Evolutionary conservation across 164 flowering plant species (phyloP).

Genomic region (Chimonanthus salicifolius): DNA sequence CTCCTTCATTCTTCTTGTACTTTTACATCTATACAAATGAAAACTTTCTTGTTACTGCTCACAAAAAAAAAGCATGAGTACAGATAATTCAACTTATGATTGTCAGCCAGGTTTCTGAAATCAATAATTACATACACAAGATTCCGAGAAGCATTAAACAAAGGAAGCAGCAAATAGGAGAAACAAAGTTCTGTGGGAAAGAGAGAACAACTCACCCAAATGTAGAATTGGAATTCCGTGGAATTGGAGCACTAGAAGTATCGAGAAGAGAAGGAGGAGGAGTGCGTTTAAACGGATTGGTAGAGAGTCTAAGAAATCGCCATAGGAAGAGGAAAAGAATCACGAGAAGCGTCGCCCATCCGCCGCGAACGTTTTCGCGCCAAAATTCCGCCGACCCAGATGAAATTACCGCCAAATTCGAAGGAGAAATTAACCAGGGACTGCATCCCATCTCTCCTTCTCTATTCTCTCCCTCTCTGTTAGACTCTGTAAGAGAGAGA

Average conservation of each 20-base stretch:
- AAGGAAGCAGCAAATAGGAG: no score
- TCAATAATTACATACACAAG: no score
- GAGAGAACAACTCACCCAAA: conserved; percentile 2
- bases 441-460: neutral
- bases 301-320: conserved; percentile 13
- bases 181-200: neutral
- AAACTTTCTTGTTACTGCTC: no score
- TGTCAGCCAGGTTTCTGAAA: no score
- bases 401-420: conserved; percentile 11
- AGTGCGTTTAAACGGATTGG: conserved; percentile 5
- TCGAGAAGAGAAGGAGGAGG: neutral
- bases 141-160: no score
- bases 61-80: no score
- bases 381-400: conserved; percentile 23
- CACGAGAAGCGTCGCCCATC: conserved; percentile 32
- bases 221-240: neutral
- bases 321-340: conserved; percentile 25
- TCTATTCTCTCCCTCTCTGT: no score
- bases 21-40: no score
- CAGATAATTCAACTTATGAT: no score
- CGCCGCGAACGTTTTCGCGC: conserved; percentile 23
- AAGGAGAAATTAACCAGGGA: neutral
- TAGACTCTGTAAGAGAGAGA: no score
- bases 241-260: neutral
- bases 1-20: no score